phyloP scores from a whole-genome alignment of 2,329 filamentous ascomycete genomes.

The Fonsecaea pedrosoi region DNA sequence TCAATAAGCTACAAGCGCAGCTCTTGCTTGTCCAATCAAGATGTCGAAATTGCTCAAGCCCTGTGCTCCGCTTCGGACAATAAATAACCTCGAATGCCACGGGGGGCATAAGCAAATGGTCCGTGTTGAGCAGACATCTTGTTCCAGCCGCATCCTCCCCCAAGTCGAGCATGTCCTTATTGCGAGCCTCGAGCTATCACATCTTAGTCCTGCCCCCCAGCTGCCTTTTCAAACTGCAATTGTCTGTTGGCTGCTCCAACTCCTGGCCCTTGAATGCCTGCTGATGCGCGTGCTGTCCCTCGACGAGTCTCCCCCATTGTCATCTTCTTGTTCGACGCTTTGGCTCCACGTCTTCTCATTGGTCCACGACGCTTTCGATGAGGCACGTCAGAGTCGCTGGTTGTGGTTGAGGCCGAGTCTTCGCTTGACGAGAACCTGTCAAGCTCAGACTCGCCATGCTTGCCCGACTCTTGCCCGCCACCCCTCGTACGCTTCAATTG shows the following conservation, averaged over 20 bases:
- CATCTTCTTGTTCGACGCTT: background rate
- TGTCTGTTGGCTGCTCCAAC: background rate
- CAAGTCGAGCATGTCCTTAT: background rate
- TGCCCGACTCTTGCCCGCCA: background rate
- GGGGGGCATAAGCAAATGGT: background rate
- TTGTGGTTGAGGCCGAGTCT: conserved; percentile 4
- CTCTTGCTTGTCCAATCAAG: background rate
- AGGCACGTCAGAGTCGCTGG: conserved; percentile 15
- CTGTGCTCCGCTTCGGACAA: background rate
- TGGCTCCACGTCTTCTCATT: background rate
- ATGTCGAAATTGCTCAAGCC: background rate
- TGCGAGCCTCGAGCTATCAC: background rate
- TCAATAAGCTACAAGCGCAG: background rate
- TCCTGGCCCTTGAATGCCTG: background rate
- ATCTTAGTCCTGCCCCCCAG: background rate
- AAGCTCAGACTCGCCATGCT: background rate
- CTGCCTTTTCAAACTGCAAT: background rate
- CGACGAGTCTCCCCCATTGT: background rate
- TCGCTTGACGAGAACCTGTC: background rate
- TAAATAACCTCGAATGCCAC: background rate
- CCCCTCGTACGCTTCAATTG: conserved; percentile 17
- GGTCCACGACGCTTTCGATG: conserved; percentile 7
- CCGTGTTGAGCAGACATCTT: too few species aligned
- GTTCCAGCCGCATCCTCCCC: too few species aligned
- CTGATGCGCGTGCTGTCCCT: background rate